phyloP scores from a whole-genome alignment of 768 basidiomycete genomes.

The Scleroderma bovista region DNA sequence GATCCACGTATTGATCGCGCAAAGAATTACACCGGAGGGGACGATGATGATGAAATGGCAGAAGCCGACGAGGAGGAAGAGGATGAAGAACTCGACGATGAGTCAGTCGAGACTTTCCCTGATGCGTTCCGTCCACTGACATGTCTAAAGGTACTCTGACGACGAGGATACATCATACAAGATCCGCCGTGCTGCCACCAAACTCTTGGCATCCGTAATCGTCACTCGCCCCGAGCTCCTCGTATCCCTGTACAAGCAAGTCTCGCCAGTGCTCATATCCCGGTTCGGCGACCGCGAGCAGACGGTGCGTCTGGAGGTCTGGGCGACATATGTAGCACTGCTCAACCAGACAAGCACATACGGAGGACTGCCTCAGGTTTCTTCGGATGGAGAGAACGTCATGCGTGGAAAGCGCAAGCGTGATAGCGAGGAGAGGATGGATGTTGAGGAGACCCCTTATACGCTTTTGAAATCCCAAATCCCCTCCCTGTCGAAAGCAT shows the following conservation, averaged over 20 bases:
- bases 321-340: slow-evolving; percentile 77
- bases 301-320: slow-evolving; percentile 88
- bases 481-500: slow-evolving; percentile 69
- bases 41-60: slow-evolving; percentile 56
- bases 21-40: slow-evolving; percentile 72
- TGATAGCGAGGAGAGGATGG: slow-evolving; percentile 68
- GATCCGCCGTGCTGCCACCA: slow-evolving; percentile 89
- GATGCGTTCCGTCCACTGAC: neutral
- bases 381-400: slow-evolving; percentile 39
- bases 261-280: slow-evolving; percentile 85
- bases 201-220: slow-evolving; percentile 79
- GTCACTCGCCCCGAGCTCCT: slow-evolving; percentile 89
- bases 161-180: slow-evolving; percentile 99
- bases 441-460: slow-evolving; percentile 69
- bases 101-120: slow-evolving; percentile 40
- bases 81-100: slow-evolving; percentile 74
- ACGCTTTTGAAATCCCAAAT: slow-evolving; percentile 70
- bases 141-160: slow-evolving; percentile 72
- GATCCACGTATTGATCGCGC: slow-evolving; percentile 3
- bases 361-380: slow-evolving; percentile 54
- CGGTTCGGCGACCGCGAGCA: slow-evolving; percentile 94
- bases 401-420: slow-evolving; percentile 68
- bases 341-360: slow-evolving; percentile 83
- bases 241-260: slow-evolving; percentile 68
- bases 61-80: slow-evolving; percentile 65